Evolutionary conservation across 2,329 filamentous ascomycete species (phyloP), one percentile per base, ranked within the genome.

Genomic region (Colletotrichum viniferum): DNA sequence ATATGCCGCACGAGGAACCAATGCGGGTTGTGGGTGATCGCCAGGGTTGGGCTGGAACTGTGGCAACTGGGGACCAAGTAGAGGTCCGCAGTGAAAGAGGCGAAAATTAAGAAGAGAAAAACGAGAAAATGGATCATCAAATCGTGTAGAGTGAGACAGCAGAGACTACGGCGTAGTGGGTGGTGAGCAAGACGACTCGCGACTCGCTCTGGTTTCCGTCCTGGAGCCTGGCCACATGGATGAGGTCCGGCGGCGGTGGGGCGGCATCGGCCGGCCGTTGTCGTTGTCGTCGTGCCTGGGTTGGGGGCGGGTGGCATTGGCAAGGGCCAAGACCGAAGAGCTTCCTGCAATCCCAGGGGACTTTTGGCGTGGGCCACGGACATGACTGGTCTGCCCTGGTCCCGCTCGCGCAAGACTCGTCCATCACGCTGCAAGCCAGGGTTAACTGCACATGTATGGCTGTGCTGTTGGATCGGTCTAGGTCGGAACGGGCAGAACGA

Each of bases 181-280:
- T 62, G 67, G 14, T 62, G 67, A 69, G 55, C 60, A 7, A 61
- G 18, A 61, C 67, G 52, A 60, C 32, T 36, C 64, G 32, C 32
- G 4, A 30, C 48, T 62, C 36, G 67, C 55, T 21, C 21, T 69
- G 38, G 7, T 28, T 24, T 14, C 55, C 55, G 52, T 30, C 52
- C 4, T 48, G 30, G 21, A 69, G 68, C 68, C 38, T 64, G 21
- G 73, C 24, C 32, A 43, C 63, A 63, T 38, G 38, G 30, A 36
- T 60, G 73, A 73, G 63, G 34, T 64, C 14, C 56, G 73, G 63
- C 61, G 32, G 21, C 65, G 48, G 48, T 43, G 26, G 48, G 66
- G 66, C 34, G 61, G 72, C 73, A 63, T 75, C 69, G 56, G 63
- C 69, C 63, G 73, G 43, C 56, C 56, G 69, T 75, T 56, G 43